phyloP scores from a whole-genome alignment of 139 green algal genomes.

The Chlorella sp. region DNA sequence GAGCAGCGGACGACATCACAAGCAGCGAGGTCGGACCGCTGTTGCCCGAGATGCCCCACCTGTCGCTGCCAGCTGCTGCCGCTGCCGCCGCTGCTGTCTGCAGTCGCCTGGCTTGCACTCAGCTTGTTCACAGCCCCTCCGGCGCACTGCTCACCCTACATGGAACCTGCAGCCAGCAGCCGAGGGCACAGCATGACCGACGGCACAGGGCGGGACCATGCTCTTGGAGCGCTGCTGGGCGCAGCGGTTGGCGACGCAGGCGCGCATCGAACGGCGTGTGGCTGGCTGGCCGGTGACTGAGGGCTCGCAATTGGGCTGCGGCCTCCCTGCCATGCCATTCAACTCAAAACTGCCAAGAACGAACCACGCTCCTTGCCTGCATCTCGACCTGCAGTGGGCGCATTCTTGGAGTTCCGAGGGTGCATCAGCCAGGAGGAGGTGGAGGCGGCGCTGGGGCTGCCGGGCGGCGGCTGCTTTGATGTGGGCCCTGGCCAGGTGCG shows the following conservation, averaged over 20 bases:
- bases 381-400: background rate
- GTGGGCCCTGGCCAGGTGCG: background rate
- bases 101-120: too few species aligned
- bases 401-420: slow-evolving; percentile 3
- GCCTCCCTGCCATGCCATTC: background rate
- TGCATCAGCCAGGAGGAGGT: background rate
- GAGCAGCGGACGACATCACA: too few species aligned
- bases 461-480: slow-evolving; percentile 1
- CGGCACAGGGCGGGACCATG: background rate
- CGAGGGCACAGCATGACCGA: too few species aligned
- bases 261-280: background rate
- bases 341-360: too few species aligned
- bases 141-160: too few species aligned
- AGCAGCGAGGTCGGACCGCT: too few species aligned
- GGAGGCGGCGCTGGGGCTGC: slow-evolving; percentile 10
- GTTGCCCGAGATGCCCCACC: too few species aligned
- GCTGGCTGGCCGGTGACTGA: background rate
- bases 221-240: background rate
- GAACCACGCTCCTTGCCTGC: background rate
- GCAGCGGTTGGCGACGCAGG: slow-evolving; percentile 25
- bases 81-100: too few species aligned
- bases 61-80: too few species aligned
- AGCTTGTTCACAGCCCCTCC: too few species aligned
- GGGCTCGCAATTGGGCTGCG: background rate
- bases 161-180: too few species aligned